Conservation (phyloP, 148 eudicot genomes). For the Heliamphora exappendiculata region DNA sequence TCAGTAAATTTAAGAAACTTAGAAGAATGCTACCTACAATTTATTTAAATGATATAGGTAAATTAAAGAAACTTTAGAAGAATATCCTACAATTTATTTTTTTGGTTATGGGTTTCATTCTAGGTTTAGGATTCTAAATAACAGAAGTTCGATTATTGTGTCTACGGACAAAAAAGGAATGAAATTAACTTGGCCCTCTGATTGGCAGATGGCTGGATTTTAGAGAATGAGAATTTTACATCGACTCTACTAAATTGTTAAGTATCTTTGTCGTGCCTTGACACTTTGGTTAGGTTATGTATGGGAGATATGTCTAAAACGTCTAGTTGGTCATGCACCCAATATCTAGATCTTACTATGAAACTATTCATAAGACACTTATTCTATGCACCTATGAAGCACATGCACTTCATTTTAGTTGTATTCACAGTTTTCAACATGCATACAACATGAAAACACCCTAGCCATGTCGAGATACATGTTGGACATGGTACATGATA, state of each 20-base stretch:
- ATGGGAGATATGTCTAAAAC: neutral
- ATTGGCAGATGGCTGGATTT: neutral
- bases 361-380: neutral
- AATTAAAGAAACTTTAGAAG: neutral
- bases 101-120: neutral
- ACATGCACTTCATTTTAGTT: too few species aligned
- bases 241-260: too few species aligned
- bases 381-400: too few species aligned
- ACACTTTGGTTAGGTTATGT: too few species aligned
- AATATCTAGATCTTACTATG: neutral
- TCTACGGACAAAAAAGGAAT: neutral
- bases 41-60: too few species aligned
- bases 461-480: too few species aligned
- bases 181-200: neutral
- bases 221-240: neutral
- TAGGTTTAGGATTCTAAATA: neutral
- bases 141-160: neutral
- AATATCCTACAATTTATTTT: too few species aligned
- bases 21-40: too few species aligned
- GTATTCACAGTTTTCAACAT: too few species aligned
- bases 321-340: neutral
- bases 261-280: neutral
- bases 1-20: neutral
- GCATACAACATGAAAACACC: too few species aligned
- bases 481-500: too few species aligned